Percentiles rank a stretch among this genome's conserved stretches.
These are phyloP conservation scores for Ajuga reptans DNA, from an alignment of 305 asterid genomes.

Conservation along the genomic window DNA sequence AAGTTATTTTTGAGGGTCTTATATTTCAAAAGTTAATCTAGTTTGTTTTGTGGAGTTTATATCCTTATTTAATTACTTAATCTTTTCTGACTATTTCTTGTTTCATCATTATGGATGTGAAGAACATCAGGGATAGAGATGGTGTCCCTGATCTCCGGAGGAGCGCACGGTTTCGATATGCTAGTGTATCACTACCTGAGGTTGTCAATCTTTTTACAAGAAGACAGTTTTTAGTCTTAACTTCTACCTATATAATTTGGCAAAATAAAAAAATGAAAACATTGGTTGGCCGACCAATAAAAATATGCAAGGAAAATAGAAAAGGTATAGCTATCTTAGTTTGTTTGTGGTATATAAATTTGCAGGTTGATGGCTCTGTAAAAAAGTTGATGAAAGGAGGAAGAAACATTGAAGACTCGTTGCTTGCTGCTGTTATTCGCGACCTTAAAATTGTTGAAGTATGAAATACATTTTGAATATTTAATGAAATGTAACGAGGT, in stretches of 20 bases:
- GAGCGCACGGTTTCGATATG: constrained; percentile 72
- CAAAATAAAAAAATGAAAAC: background rate
- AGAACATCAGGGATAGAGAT: constrained; percentile 86
- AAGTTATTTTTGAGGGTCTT: too few species aligned
- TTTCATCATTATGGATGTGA: constrained; percentile 31
- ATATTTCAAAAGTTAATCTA: background rate
- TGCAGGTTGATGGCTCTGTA: constrained; percentile 61
- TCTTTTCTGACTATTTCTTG: constrained; percentile 18
- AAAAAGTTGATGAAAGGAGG: constrained; percentile 62
- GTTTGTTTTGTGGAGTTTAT: background rate
- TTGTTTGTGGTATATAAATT: constrained; percentile 18
- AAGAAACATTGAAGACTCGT: constrained; percentile 56
- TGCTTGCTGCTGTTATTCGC: constrained; percentile 77
- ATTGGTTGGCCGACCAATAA: background rate
- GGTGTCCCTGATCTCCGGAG: constrained; percentile 93
- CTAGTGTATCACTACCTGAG: constrained; percentile 62
- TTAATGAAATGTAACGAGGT: background rate
- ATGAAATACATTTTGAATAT: constrained; percentile 22
- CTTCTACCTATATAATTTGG: background rate
- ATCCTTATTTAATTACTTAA: background rate
- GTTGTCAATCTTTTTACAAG: constrained; percentile 28
- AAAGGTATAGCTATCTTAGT: background rate
- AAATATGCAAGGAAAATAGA: background rate
- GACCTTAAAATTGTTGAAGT: constrained; percentile 83
- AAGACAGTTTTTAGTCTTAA: background rate